Evolutionary conservation across 305 asterid species (phyloP).

Genomic region (Fraxinus velutina): DNA sequence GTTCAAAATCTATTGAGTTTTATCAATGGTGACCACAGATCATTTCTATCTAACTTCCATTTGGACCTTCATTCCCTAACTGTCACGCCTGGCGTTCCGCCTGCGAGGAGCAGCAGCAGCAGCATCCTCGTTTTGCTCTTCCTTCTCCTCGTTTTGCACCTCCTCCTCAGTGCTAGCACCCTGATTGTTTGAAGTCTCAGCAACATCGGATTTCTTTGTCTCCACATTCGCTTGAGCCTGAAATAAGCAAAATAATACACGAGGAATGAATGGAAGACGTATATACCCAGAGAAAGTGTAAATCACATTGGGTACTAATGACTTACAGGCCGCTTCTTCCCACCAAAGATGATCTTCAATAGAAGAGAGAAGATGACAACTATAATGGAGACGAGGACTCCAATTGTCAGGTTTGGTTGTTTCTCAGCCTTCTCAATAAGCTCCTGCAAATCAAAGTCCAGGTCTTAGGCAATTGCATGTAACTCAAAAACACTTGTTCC

Average conservation of each 20-base stretch:
- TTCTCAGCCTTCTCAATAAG: conserved; percentile 44
- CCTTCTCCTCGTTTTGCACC: conserved; percentile 29
- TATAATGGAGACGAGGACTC: conserved; percentile 30
- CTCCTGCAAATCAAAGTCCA: conserved; percentile 26
- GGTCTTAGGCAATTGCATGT: neutral
- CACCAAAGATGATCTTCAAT: conserved; percentile 39
- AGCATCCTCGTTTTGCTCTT: conserved; percentile 42
- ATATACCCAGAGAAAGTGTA: neutral
- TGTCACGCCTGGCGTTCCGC: conserved; percentile 71
- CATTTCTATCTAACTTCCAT: conserved; percentile 16
- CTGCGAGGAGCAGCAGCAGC: conserved; percentile 53
- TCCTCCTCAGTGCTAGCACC: neutral
- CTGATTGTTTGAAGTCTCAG: conserved; percentile 35
- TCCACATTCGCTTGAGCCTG: conserved; percentile 29
- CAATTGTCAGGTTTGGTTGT: conserved; percentile 43
- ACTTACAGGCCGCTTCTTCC: conserved; percentile 41
- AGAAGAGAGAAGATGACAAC: conserved; percentile 33
- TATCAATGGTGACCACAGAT: neutral
- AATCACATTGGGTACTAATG: neutral
- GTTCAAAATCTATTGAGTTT: conserved; percentile 2
- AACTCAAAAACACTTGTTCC: neutral
- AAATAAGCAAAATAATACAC: neutral
- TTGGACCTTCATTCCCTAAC: conserved; percentile 28
- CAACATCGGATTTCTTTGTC: conserved; percentile 26
- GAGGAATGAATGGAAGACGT: neutral